Conservation (phyloP, 129 eudicot genomes). For the Mikania micrantha region DNA sequence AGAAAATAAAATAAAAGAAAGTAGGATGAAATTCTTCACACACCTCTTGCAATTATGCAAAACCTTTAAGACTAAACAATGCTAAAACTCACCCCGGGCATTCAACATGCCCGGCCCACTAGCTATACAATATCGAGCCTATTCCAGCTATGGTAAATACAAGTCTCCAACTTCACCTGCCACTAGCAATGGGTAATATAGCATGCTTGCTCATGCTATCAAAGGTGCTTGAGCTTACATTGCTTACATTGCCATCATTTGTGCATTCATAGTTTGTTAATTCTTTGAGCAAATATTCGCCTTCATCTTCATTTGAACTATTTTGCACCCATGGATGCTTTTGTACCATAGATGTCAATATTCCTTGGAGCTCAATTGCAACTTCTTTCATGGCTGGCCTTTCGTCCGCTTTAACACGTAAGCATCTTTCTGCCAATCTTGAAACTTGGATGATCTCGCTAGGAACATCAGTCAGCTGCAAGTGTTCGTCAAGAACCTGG, state of each 20-base stretch:
- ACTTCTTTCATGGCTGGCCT: constrained; percentile 39
- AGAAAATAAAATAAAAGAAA: too few species aligned
- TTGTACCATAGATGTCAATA: constrained; percentile 18
- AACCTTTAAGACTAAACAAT: too few species aligned
- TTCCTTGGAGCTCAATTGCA: constrained; percentile 28
- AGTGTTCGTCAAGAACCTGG: constrained; percentile 16
- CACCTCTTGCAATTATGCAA: too few species aligned
- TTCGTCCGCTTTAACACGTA: constrained; percentile 28
- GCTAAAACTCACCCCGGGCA: too few species aligned
- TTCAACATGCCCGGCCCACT: too few species aligned
- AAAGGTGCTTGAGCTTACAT: neutral
- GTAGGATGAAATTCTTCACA: too few species aligned
- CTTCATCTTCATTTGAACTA: constrained; percentile 10
- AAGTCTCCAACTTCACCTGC: constrained; percentile 12
- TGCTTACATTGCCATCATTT: neutral
- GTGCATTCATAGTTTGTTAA: neutral
- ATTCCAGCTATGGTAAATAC: neutral
- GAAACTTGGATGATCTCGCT: constrained; percentile 18
- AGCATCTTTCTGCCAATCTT: constrained; percentile 23
- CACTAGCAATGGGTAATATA: constrained; percentile 17
- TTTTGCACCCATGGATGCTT: constrained; percentile 34
- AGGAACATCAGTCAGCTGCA: constrained; percentile 13
- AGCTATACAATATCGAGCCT: too few species aligned
- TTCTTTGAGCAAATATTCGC: constrained; percentile 17
- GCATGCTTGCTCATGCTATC: constrained; percentile 19